Base-by-base conservation (phyloP, 306 rosid species). In the Alnus glutinosa region DNA sequence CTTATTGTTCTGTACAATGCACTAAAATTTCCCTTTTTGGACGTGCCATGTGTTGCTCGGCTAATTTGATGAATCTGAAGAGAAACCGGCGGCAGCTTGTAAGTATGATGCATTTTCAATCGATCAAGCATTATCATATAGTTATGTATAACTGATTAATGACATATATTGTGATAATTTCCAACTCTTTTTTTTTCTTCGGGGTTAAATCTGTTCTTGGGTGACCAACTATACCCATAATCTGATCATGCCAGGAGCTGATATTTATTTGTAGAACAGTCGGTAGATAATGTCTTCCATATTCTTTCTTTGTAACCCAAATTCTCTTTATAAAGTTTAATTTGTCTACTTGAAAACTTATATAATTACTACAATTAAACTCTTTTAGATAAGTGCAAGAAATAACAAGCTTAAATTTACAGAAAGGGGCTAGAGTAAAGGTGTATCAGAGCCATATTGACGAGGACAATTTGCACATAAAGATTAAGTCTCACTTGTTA, bases 1-100 rank as follows among this genome's bases (percentile, higher is more conserved):
- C 19, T 28, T 54, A 49, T 54, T 9, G 49, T 74, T 55, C 70
- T 61, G 36, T 54, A 75, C 74, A 49, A 9, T 76, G 84, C 69
- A 81, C 90, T 88, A 78, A 79, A 78, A 32, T 64, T 75, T 82
- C 28, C 16, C 71, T 57, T 74, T 4, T 81, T 88, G 77, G 62
- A 73, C 78, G 52, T 81, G 18, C 52, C 74, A 62, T 66, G 57
- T 74, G 66, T 73, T 84, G 85, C 85, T 71, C 82, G 88, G 81
- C 84, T 71, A 80, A 83, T 82, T 83, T 85, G 86, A 81, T 49
- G 90, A 83, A 72, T 82, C 78, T 84, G 87, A 91, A 94, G 98
- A 94, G 88, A 94, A 94, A 86, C 97, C 98, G 2, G 98, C 98
- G 0, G 97, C 95, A 78, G 77, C 97, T 72, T 76, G 98, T 94